Evolutionary conservation across 1,284 basidiomycete species (phyloP), one percentile per base, ranked within the genome.

Genomic region (Microbotryum scabiosae): DNA sequence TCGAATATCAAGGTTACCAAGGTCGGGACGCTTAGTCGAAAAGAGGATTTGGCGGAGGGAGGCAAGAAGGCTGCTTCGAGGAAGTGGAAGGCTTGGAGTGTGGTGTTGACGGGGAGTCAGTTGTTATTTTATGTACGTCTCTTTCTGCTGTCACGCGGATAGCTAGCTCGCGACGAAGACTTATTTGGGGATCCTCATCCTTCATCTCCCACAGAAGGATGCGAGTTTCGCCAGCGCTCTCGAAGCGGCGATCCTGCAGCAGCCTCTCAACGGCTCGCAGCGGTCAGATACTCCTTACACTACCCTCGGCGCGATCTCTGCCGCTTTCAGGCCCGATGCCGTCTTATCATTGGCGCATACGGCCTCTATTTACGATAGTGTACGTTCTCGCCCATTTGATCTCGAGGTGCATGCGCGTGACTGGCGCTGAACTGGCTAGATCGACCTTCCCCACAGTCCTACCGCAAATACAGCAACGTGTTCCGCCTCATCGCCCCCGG

Each of bases 41-140:
- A 93, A 75, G 90, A 94, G 60, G 88, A 92, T 67, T 72, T 84
- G 1, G 70, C 82, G 1, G 86, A 88, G 65, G 84, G 85, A 5
- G 87, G 88, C 25, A 89, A 83, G 75, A 90, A 86, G 69, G 79
- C 85, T 1, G 78, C 78, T 30, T 85, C 81, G 67, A 82, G 89
- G 52, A 97, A 92, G 75, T 98, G 94, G 94, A 86, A 82, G 71
- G 78, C 84, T 41, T 94, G 86, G 82, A 87, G 84, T 63, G 85
- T 93, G 10, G 80, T 96, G 56, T 79, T 99, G 57, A 93, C 92
- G 4, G 86, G 85, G 36, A 90, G 90, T 9, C 93, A 97, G 72
- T 78, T 98, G 10, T 80, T 97, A 51, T 87, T 97, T 73, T 93
- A 93, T 77, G 70, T 71, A 30, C 54, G 70, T 68, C 26, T 28